Percentiles rank a stretch among this genome's conserved stretches.
Conservation (phyloP, 1,139 yeast genomes). For the Blastobotrys niveus region DNA sequence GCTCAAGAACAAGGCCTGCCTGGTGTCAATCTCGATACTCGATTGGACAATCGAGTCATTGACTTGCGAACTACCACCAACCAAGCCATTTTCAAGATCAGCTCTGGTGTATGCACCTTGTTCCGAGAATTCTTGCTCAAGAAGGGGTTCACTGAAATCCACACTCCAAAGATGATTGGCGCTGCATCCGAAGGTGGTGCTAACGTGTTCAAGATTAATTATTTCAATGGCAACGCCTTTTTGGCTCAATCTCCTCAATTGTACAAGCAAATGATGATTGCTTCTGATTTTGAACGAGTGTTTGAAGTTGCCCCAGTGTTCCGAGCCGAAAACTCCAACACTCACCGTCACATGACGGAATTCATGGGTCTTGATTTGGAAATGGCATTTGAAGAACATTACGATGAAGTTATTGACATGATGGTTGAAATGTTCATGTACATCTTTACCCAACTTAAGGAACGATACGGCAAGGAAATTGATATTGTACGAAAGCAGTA, state of each 20-base stretch:
- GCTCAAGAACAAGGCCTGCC: slow-evolving; percentile 92
- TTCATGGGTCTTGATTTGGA: slow-evolving; percentile 96
- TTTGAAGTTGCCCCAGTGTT: slow-evolving; percentile 96
- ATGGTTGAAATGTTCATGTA: slow-evolving; percentile 82
- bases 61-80: slow-evolving; percentile 95
- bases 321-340: slow-evolving; percentile 98
- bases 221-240: slow-evolving; percentile 88
- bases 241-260: slow-evolving; percentile 98
- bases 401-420: slow-evolving; percentile 85
- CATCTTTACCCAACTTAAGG: slow-evolving; percentile 77
- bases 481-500: slow-evolving; percentile 87
- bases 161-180: slow-evolving; percentile 91
- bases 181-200: slow-evolving; percentile 98
- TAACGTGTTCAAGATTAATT: slow-evolving; percentile 86
- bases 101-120: slow-evolving; percentile 78
- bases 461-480: slow-evolving; percentile 74
- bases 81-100: slow-evolving; percentile 94
- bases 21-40: slow-evolving; percentile 90
- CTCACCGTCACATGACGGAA: slow-evolving; percentile 99
- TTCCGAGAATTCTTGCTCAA: slow-evolving; percentile 79
- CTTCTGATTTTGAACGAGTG: slow-evolving; percentile 94
- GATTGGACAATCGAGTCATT: slow-evolving; percentile 90
- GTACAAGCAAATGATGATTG: slow-evolving; percentile 95
- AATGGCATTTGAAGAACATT: slow-evolving; percentile 97
- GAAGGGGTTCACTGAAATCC: slow-evolving; percentile 78